Evolutionary conservation across 1,284 basidiomycete species (phyloP).

Genomic region (Schizophyllum commune): DNA sequence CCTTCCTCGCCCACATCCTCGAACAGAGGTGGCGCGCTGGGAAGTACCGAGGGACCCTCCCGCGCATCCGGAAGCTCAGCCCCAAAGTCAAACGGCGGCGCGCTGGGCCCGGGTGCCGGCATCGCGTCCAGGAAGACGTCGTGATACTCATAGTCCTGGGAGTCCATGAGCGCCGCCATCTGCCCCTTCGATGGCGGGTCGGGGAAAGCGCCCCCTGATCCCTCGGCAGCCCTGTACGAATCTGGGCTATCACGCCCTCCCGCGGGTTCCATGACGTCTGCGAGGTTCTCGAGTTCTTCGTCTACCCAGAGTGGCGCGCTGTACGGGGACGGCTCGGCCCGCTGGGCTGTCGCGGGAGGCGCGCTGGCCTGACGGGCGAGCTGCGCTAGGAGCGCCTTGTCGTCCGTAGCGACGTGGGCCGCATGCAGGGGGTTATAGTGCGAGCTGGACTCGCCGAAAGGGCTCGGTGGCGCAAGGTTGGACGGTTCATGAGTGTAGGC

Average conservation of each 20-base stretch:
- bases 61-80: no score
- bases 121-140: slow-evolving; percentile 10
- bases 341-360: slow-evolving; percentile 28
- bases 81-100: slow-evolving; percentile 17
- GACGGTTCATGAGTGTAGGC: no score
- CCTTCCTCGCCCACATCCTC: no score
- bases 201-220: no score
- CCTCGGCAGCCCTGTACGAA: no score
- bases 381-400: slow-evolving; percentile 56
- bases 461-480: slow-evolving; percentile 6
- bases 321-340: neutral
- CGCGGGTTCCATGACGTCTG: no score
- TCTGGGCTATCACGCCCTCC: no score
- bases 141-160: slow-evolving; percentile 15
- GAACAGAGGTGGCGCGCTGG: no score
- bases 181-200: slow-evolving; percentile 23
- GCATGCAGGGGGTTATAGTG: slow-evolving; percentile 18
- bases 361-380: slow-evolving; percentile 50
- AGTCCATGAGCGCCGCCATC: slow-evolving; percentile 9
- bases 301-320: slow-evolving; percentile 23
- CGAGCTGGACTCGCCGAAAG: neutral
- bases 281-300: slow-evolving; percentile 23
- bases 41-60: no score
- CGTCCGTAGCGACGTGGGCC: slow-evolving; percentile 69
- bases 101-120: slow-evolving; percentile 15